Evolutionary conservation across 768 basidiomycete genomes (phyloP), one percentile per base, ranked within the genome.

Genomic region (Lentinula lateritia): DNA sequence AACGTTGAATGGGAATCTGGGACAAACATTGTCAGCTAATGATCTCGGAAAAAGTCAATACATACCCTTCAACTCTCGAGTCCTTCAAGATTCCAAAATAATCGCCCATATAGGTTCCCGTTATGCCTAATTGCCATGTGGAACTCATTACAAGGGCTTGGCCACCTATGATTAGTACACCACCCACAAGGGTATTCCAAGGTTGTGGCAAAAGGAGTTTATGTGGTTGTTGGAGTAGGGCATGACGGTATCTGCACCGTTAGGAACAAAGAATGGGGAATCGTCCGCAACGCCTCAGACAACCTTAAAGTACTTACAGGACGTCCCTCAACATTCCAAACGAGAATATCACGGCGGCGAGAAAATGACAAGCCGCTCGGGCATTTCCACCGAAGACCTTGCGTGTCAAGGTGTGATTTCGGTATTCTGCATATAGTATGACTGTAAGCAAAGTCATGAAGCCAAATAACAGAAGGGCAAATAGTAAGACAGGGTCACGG

Each of bases 1-100:
- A 52, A 97, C 82, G 71, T 97, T 96, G 81, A 98, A 99, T 0
- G 96, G 96, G 79, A 99, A 99, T 18, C 82, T 82, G 62, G 50
- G 8, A 16, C 3, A 18, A 28, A 28, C 28, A 28, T 28, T 3
- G 28, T 28, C 3, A 28, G 28, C 3, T 28, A 28, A 3, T 28
- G 28, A 28, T 28, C 3, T 28, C 28, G 28, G 28, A 28, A 28
- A 28, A 28, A 28, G 28, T 28, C 28, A 28, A 12, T 2, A 71
- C 76, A 39, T 63, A 81, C 71, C 91, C 89, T 68, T 93, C 89
- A 16, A 98, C 95, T 57, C 92, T 80, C 63, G 88, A 80, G 68
- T 92, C 87, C 93, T 90, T 94, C 65, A 91, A 74, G 62, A 93
- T 91, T 4, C 89, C 92, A 66, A 93, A 92, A 70, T 92, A 92